These are phyloP conservation scores for Salix suchowensis DNA, from an alignment of 345 rosid species.

Conservation along the genomic window DNA sequence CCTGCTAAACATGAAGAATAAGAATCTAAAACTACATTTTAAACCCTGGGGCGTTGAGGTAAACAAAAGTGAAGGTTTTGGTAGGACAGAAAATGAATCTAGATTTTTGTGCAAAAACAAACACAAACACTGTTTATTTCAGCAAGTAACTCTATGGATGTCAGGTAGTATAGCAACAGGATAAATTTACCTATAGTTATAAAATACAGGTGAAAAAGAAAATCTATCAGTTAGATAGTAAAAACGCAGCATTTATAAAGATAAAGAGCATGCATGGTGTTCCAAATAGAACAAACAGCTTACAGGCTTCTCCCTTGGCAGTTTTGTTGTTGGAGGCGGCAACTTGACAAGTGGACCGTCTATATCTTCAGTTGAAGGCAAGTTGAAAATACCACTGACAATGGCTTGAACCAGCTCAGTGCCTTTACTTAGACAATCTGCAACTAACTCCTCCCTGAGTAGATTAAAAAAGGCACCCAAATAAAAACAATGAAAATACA, in stretches of 20 bases:
- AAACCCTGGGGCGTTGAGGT: not conserved
- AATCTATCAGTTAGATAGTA: too few relatives aligned
- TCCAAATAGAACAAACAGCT: slow-evolving; percentile 9
- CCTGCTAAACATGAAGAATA: not conserved
- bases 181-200: too few relatives aligned
- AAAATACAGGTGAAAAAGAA: too few relatives aligned
- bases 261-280: too few relatives aligned
- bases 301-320: slow-evolving; percentile 90
- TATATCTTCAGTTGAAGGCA: slow-evolving; percentile 67
- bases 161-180: too few relatives aligned
- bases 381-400: slow-evolving; percentile 60
- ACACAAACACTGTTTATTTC: too few relatives aligned
- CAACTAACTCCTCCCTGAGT: slow-evolving; percentile 62
- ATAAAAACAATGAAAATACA: not conserved
- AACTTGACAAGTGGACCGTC: slow-evolving; percentile 79
- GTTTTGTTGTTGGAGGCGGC: slow-evolving; percentile 66
- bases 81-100: too few relatives aligned
- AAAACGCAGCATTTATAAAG: too few relatives aligned
- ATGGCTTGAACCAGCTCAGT: slow-evolving; percentile 67
- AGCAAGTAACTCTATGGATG: too few relatives aligned
- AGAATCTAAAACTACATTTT: not conserved
- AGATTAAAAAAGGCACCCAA: not conserved
- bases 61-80: not conserved
- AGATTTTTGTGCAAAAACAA: not conserved
- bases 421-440: slow-evolving; percentile 54